These are phyloP conservation scores for Leccinum imitatum DNA, from an alignment of 768 basidiomycete species.

Conservation along the genomic window DNA sequence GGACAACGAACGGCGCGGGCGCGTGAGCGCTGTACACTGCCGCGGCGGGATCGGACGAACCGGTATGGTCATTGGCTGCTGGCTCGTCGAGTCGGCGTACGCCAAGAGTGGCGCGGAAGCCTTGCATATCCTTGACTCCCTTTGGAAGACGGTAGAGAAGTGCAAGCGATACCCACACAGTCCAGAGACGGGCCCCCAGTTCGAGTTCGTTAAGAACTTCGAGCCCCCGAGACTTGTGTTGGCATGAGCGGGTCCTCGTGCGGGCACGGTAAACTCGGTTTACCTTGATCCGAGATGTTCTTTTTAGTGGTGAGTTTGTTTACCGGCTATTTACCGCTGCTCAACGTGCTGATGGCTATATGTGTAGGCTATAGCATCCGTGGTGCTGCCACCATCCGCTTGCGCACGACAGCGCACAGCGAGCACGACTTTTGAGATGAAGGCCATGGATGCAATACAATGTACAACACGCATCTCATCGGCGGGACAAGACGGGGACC, in stretches of 20 bases:
- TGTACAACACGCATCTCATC: slow-evolving; percentile 26
- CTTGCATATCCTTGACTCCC: slow-evolving; percentile 57
- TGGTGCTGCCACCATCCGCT: not conserved
- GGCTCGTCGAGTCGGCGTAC: slow-evolving; percentile 67
- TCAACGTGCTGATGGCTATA: not conserved
- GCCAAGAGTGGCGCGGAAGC: slow-evolving; percentile 67
- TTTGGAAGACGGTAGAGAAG: slow-evolving; percentile 80
- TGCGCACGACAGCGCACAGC: not conserved
- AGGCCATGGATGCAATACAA: slow-evolving; percentile 25
- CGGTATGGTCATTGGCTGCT: slow-evolving; percentile 66
- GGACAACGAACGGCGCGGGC: slow-evolving; percentile 57
- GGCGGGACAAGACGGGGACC: slow-evolving; percentile 15
- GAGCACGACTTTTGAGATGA: not conserved
- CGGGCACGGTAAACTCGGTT: not conserved
- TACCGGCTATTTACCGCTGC: not conserved
- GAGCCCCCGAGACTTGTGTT: slow-evolving; percentile 25
- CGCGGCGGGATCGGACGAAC: slow-evolving; percentile 75
- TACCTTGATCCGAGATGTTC: not conserved
- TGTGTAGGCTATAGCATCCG: slow-evolving; percentile 5
- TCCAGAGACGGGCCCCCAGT: slow-evolving; percentile 78
- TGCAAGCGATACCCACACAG: slow-evolving; percentile 72
- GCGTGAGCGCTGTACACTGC: slow-evolving; percentile 75
- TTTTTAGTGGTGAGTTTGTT: slow-evolving; percentile 5
- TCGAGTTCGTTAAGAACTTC: slow-evolving; percentile 71
- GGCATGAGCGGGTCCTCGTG: slow-evolving; percentile 11